These are phyloP conservation scores for Pythium pyrilobum DNA, from an alignment of 352 stramenopile species.

Conservation along the genomic window DNA sequence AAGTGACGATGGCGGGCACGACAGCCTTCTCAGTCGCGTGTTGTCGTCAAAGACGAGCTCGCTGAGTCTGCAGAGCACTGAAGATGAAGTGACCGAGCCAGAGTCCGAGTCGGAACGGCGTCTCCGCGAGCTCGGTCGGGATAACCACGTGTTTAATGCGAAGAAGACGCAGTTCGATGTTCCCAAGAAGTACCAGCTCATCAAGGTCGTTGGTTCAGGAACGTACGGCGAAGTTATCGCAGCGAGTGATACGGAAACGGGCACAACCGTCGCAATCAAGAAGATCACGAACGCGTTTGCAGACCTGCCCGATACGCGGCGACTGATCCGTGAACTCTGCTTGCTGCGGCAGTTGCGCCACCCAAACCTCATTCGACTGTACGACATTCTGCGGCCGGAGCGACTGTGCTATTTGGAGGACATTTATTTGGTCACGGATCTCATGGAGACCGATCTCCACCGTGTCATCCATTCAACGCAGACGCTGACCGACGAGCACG, in stretches of 20 bases:
- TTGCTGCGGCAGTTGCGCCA: constrained; percentile 83
- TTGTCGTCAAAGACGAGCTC: constrained; percentile 8
- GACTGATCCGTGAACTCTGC: constrained; percentile 94
- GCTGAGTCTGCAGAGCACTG: neutral
- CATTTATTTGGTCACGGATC: constrained; percentile 95
- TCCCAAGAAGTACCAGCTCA: constrained; percentile 74
- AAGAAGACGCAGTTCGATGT: constrained; percentile 74
- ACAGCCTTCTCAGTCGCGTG: constrained; percentile 7
- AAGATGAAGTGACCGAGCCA: neutral
- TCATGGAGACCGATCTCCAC: constrained; percentile 94
- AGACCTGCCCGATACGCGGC: constrained; percentile 76
- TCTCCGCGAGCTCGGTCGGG: constrained; percentile 32
- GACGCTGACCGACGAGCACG: constrained; percentile 88
- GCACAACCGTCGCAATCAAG: constrained; percentile 92
- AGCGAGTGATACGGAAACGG: constrained; percentile 71
- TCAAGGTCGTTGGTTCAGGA: constrained; percentile 73
- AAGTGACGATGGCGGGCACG: neutral
- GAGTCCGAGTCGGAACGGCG: constrained; percentile 27
- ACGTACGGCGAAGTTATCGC: constrained; percentile 82
- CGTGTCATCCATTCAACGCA: constrained; percentile 90
- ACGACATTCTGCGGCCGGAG: constrained; percentile 90
- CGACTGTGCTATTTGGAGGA: constrained; percentile 93
- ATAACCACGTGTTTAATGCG: constrained; percentile 64
- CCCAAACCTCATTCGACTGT: constrained; percentile 92
- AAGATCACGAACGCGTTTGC: constrained; percentile 88